Conservation (phyloP, 2,329 filamentous ascomycete genomes). For the Penicillium palitans region DNA sequence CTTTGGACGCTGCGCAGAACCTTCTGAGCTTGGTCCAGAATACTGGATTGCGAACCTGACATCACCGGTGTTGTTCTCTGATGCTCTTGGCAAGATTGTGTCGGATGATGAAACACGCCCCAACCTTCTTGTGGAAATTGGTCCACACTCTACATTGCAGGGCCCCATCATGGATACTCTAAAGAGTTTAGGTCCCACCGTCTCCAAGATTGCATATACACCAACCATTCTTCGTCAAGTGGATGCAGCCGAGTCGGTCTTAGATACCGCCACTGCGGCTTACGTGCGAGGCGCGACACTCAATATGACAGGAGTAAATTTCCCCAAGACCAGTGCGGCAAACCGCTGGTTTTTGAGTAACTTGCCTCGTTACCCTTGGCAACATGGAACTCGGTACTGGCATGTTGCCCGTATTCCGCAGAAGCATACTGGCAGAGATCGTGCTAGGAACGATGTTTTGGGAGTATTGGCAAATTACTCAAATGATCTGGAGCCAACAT, state of each 20-base stretch:
- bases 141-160: conserved; percentile 39
- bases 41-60: conserved; percentile 32
- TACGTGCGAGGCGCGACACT: conserved; percentile 20
- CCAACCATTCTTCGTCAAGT: conserved; percentile 27
- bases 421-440: conserved; percentile 24
- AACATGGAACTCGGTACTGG: conserved; percentile 48
- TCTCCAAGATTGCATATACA: conserved; percentile 22
- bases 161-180: conserved; percentile 30
- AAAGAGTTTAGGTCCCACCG: conserved; percentile 24
- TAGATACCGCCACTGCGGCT: conserved; percentile 24
- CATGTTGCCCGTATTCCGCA: conserved; percentile 46
- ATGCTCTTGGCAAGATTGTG: conserved; percentile 22
- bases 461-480: conserved; percentile 30
- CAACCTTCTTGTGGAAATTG: conserved; percentile 33
- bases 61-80: conserved; percentile 26
- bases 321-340: conserved; percentile 16
- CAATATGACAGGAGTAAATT: conserved; percentile 22
- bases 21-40: conserved; percentile 23
- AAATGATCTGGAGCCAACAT: conserved; percentile 25
- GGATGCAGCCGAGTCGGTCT: conserved; percentile 23
- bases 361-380: conserved; percentile 52
- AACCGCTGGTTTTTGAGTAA: conserved; percentile 26
- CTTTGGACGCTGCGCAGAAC: conserved; percentile 13
- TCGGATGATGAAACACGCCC: conserved; percentile 19
- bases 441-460: conserved; percentile 30